A percentile compares a stretch with the other conserved stretches of the same genome.
phyloP scores from a whole-genome alignment of 106 monocot species.

The Narthecium ossifragum region DNA sequence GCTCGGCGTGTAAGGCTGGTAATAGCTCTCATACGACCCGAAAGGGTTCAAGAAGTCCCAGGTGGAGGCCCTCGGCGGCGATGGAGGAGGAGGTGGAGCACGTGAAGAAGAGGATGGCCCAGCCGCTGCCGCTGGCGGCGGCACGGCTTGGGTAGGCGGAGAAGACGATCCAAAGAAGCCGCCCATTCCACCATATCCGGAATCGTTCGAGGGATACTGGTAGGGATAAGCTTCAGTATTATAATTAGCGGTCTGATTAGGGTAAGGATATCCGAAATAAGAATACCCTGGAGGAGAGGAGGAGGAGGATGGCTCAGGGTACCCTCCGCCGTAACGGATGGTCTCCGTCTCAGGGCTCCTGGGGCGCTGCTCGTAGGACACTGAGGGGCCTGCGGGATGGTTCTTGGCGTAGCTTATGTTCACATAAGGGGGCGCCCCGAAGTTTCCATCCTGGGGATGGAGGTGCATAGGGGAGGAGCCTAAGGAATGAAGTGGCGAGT shows the following conservation, averaged over 20 bases:
- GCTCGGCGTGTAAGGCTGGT: constrained; percentile 57
- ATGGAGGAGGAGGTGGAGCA: constrained; percentile 7
- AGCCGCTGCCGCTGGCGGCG: background rate
- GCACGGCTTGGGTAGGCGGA: constrained; percentile 14
- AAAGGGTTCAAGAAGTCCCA: constrained; percentile 96
- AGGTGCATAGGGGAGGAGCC: constrained; percentile 14
- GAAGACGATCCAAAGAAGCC: constrained; percentile 35
- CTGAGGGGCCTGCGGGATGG: constrained; percentile 39
- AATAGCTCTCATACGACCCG: constrained; percentile 34
- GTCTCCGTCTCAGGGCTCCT: constrained; percentile 10
- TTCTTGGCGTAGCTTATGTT: constrained; percentile 41
- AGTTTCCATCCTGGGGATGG: constrained; percentile 6
- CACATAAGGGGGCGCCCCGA: constrained; percentile 5
- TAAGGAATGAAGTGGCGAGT: constrained; percentile 36
- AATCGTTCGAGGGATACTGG: constrained; percentile 9
- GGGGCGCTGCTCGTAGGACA: constrained; percentile 40
- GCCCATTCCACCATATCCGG: constrained; percentile 16
- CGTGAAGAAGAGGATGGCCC: background rate
- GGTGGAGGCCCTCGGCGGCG: constrained; percentile 37
- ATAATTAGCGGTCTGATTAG: constrained; percentile 11
- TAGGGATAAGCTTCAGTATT: constrained; percentile 15
- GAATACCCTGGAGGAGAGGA: constrained; percentile 8
- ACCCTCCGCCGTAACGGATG: background rate
- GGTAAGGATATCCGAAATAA: constrained; percentile 10
- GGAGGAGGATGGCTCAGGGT: background rate